Evolutionary conservation across 805 yeast genomes (phyloP).

Genomic region (Kazachstania bromeliacearum): DNA sequence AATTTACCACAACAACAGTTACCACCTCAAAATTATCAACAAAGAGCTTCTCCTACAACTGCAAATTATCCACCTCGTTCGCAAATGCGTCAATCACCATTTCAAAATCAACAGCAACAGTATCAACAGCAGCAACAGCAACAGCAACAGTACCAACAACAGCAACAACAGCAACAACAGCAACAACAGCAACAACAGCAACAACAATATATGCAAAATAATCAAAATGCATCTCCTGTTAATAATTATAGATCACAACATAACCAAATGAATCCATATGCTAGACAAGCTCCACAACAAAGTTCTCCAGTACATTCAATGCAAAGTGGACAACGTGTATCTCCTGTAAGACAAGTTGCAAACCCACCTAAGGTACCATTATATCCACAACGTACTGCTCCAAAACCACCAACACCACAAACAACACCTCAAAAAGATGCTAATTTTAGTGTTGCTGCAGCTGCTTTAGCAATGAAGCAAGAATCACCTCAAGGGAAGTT

Average conservation of each 20-base stretch:
- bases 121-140: conserved; percentile 8
- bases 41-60: conserved; percentile 1
- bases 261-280: conserved; percentile 19
- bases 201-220: conserved; percentile 2
- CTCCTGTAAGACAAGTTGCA: conserved; percentile 1
- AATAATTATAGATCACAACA: conserved; percentile 17
- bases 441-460: conserved; percentile 30
- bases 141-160: conserved; percentile 15
- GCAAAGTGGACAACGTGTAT: not conserved
- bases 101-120: conserved; percentile 4
- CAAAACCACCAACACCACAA: conserved; percentile 13
- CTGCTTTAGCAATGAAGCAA: conserved; percentile 27
- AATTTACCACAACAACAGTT: conserved; percentile 1
- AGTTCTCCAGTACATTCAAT: conserved; percentile 1
- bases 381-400: conserved; percentile 22
- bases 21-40: conserved; percentile 1
- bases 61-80: not conserved
- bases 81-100: conserved; percentile 1
- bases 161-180: conserved; percentile 13
- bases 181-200: conserved; percentile 15
- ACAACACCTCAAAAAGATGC: conserved; percentile 5
- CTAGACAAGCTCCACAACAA: conserved; percentile 7
- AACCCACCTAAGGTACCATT: conserved; percentile 9
- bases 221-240: conserved; percentile 1
- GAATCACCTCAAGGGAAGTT: conserved; percentile 7